Evolutionary conservation across 441 rosid species (phyloP).

Genomic region (Metrosideros polymorpha): DNA sequence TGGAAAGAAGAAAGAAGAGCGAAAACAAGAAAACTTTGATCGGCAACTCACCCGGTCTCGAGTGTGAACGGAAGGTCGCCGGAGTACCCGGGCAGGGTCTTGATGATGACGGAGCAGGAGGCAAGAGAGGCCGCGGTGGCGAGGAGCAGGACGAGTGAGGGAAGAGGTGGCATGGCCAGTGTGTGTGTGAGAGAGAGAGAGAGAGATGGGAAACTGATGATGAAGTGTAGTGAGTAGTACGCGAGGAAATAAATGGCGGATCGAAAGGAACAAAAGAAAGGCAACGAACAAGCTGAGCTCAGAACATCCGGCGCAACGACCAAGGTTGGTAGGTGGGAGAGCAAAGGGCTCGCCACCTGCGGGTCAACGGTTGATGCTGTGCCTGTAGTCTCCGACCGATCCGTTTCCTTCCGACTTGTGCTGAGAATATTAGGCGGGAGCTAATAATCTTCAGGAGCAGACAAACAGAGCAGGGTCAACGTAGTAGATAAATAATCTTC

Average conservation of each 20-base stretch:
- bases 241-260: not conserved
- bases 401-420: too few species aligned
- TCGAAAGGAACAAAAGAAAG: not conserved
- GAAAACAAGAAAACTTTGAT: not conserved
- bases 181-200: not conserved
- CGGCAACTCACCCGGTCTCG: constrained; percentile 7
- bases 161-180: not conserved
- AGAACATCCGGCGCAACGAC: not conserved
- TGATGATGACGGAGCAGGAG: not conserved
- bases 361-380: not conserved
- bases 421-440: too few species aligned
- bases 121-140: not conserved
- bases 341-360: not conserved
- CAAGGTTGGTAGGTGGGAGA: not conserved
- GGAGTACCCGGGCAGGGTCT: constrained; percentile 4
- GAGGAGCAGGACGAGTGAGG: not conserved
- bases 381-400: not conserved
- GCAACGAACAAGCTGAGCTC: not conserved
- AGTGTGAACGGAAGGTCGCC: constrained; percentile 8
- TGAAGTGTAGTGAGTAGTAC: not conserved
- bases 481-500: too few species aligned
- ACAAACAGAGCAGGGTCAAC: too few species aligned
- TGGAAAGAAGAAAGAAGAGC: not conserved
- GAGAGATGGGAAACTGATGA: not conserved
- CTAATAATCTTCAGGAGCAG: too few species aligned